A percentile compares a stretch with the other conserved stretches of the same genome.
These are phyloP conservation scores for Thymus mandschuricus DNA, from an alignment of 257 asterid genomes.

Conservation along the genomic window DNA sequence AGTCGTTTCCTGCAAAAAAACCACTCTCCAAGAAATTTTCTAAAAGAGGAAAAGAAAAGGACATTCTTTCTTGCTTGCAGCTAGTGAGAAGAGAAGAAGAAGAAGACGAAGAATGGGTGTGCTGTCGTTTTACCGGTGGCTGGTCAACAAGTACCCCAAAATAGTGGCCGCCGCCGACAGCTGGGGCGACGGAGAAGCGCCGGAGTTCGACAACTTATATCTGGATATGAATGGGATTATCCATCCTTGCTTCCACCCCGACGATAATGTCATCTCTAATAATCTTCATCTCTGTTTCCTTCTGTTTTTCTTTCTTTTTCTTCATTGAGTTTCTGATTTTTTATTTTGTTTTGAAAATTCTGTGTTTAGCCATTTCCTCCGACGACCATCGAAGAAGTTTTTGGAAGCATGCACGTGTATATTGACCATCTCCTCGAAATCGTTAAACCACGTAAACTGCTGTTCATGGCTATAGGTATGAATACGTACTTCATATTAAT, in stretches of 20 bases:
- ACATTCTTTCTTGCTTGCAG: too few species aligned
- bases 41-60: too few species aligned
- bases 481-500: background rate
- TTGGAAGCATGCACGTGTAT: conserved; percentile 40
- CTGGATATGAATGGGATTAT: conserved; percentile 74
- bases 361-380: conserved; percentile 43
- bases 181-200: background rate
- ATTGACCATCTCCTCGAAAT: conserved; percentile 55
- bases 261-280: conserved; percentile 36
- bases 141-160: conserved; percentile 45
- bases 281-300: background rate
- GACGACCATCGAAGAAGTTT: conserved; percentile 59
- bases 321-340: background rate
- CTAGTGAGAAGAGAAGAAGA: too few species aligned
- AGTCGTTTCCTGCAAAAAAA: too few species aligned
- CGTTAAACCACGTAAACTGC: conserved; percentile 57
- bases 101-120: conserved; percentile 42
- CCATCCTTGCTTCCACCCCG: conserved; percentile 77
- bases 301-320: conserved; percentile 5
- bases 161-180: conserved; percentile 30
- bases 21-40: too few species aligned
- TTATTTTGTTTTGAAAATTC: background rate
- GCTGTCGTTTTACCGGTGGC: conserved; percentile 56
- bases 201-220: conserved; percentile 64
- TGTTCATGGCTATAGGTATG: conserved; percentile 68